phyloP scores from a whole-genome alignment of 371 early-diverging fungal genomes.

The Rhizopus sp. region DNA sequence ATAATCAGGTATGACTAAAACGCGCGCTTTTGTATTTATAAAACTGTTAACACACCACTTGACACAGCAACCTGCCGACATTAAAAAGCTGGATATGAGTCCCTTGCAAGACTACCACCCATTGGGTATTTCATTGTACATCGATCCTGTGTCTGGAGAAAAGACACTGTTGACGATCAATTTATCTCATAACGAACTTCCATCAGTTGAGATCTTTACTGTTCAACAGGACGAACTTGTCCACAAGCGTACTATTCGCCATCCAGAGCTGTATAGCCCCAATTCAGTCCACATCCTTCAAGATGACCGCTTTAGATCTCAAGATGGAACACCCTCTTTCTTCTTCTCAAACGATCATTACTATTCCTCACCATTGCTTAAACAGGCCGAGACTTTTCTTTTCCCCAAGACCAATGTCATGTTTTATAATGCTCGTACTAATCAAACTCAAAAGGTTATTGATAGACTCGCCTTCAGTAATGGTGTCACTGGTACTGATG shows the following conservation, averaged over 20 bases:
- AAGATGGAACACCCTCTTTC: conserved; percentile 48
- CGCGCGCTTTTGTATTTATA: not conserved
- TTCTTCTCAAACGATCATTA: conserved; percentile 42
- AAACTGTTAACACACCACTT: not conserved
- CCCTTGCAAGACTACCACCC: conserved; percentile 22
- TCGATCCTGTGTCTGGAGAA: conserved; percentile 10
- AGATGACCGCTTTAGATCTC: conserved; percentile 20
- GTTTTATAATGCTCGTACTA: conserved; percentile 38
- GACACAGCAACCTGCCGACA: conserved; percentile 9
- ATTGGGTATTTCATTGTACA: conserved; percentile 26
- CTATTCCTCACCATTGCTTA: conserved; percentile 16
- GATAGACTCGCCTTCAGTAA: conserved; percentile 39
- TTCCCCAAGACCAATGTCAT: conserved; percentile 28
- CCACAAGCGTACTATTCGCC: conserved; percentile 28
- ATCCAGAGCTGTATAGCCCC: conserved; percentile 29
- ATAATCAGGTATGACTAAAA: conserved; percentile 18
- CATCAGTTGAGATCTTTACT: conserved; percentile 30
- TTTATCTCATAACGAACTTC: conserved; percentile 8
- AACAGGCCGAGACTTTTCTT: conserved; percentile 30
- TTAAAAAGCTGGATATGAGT: conserved; percentile 19
- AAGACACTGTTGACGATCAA: conserved; percentile 26
- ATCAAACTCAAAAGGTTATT: conserved; percentile 21
- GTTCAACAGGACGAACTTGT: conserved; percentile 11
- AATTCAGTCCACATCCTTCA: conserved; percentile 35
- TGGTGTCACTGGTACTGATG: conserved; percentile 35